Evolutionary conservation across 1,284 basidiomycete genomes (phyloP).

Genomic region (Ustilago esculenta): DNA sequence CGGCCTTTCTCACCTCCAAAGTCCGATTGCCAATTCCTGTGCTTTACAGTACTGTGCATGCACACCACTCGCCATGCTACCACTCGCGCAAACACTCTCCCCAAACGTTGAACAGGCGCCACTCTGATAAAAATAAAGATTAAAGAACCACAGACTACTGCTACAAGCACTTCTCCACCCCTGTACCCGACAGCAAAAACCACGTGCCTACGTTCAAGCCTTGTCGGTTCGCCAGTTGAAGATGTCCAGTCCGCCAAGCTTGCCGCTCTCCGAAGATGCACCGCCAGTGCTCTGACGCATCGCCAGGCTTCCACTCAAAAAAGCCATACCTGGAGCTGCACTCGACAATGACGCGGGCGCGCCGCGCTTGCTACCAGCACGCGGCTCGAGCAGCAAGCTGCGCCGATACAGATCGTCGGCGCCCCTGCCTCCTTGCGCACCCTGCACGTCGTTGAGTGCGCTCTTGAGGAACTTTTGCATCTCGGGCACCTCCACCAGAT

Average conservation of each 20-base stretch:
- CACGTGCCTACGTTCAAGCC: slow-evolving; percentile 2
- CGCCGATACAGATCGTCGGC: slow-evolving; percentile 64
- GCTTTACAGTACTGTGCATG: too few relatives aligned
- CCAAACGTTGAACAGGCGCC: too few relatives aligned
- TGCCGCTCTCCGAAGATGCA: slow-evolving; percentile 22
- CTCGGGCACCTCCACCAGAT: slow-evolving; percentile 82
- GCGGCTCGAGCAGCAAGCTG: slow-evolving; percentile 64
- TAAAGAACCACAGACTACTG: too few relatives aligned
- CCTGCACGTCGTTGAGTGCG: slow-evolving; percentile 47
- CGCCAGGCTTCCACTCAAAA: slow-evolving; percentile 32
- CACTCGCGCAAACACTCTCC: too few relatives aligned
- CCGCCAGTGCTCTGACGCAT: slow-evolving; percentile 33
- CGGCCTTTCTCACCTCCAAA: too few relatives aligned
- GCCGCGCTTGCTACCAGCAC: slow-evolving; percentile 28
- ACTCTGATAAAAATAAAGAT: too few relatives aligned
- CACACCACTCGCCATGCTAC: too few relatives aligned
- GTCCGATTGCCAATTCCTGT: too few relatives aligned
- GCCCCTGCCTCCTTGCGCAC: slow-evolving; percentile 43
- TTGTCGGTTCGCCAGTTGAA: slow-evolving; percentile 58
- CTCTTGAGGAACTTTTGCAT: slow-evolving; percentile 77
- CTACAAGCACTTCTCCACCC: too few relatives aligned
- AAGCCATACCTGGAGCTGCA: slow-evolving; percentile 6
- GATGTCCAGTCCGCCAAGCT: slow-evolving; percentile 50
- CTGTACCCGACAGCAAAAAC: too few relatives aligned
- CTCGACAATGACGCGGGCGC: background rate